A percentile compares a stretch with the other conserved stretches of the same genome.
phyloP scores from a whole-genome alignment of 2,329 filamentous ascomycete species.

The Colletotrichum sojae region DNA sequence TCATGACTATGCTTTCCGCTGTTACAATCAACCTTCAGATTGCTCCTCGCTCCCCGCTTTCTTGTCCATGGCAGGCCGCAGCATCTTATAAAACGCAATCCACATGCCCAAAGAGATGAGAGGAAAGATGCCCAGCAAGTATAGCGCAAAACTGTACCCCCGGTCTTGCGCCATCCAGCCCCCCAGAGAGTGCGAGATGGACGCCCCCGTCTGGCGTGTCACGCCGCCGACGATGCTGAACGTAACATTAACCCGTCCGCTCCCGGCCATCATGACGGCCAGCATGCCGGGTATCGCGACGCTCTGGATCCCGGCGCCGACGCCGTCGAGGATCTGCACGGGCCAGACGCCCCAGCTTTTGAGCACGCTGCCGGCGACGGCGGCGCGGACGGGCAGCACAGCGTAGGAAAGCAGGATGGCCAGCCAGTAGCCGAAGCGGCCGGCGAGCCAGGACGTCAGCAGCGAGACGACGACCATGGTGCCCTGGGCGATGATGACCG shows the following conservation, averaged over 20 bases:
- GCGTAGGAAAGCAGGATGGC: slow-evolving; percentile 20
- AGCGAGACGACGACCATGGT: slow-evolving; percentile 32
- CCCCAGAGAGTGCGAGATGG: slow-evolving; percentile 28
- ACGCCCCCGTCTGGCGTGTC: slow-evolving; percentile 30
- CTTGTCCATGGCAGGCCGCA: slow-evolving; percentile 26
- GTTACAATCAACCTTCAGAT: too few species aligned
- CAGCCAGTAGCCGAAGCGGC: slow-evolving; percentile 26
- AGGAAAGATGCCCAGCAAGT: slow-evolving; percentile 28
- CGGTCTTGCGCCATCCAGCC: slow-evolving; percentile 28
- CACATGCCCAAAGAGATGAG: slow-evolving; percentile 27
- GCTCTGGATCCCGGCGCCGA: slow-evolving; percentile 34
- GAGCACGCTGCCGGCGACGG: slow-evolving; percentile 20
- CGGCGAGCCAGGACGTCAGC: slow-evolving; percentile 27
- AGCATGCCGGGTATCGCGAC: slow-evolving; percentile 30
- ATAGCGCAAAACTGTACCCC: slow-evolving; percentile 33
- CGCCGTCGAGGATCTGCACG: slow-evolving; percentile 32
- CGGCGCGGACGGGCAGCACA: slow-evolving; percentile 19
- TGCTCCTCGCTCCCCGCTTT: slow-evolving; percentile 2
- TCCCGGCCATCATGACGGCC: slow-evolving; percentile 34
- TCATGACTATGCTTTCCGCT: too few species aligned
- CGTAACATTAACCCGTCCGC: slow-evolving; percentile 21
- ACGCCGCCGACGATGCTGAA: slow-evolving; percentile 32
- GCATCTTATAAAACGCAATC: slow-evolving; percentile 19
- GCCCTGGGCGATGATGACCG: slow-evolving; percentile 34
- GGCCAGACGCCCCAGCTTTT: slow-evolving; percentile 34